phyloP scores from a whole-genome alignment of 2,329 filamentous ascomycete genomes.

The Neocatenulostroma microsporum region DNA sequence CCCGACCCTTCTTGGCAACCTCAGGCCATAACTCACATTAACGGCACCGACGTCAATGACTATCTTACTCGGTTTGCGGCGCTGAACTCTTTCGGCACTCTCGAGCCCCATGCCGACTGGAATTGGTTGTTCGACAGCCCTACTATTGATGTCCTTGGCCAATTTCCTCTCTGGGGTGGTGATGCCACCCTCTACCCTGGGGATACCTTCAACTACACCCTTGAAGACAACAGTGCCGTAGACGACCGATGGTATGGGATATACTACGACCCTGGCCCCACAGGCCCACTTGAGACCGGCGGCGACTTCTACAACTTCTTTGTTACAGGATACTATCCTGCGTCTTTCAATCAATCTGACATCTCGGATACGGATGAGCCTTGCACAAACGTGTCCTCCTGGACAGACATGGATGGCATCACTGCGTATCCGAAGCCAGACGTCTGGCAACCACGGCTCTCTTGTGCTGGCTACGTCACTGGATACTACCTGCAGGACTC shows the following conservation, averaged over 20 bases:
- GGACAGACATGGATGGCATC: too few relatives aligned
- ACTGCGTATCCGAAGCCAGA: conserved; percentile 2
- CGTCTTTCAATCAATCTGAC: too few relatives aligned
- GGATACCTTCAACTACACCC: conserved; percentile 21
- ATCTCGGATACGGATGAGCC: too few relatives aligned
- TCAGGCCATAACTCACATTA: conserved; percentile 28
- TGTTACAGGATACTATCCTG: conserved; percentile 19
- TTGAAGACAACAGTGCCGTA: conserved; percentile 26
- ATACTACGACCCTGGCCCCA: conserved; percentile 14
- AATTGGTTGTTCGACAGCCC: conserved; percentile 29
- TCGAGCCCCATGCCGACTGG: conserved; percentile 31
- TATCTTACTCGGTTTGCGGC: conserved; percentile 29
- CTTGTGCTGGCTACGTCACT: conserved; percentile 8
- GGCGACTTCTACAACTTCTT: conserved; percentile 36
- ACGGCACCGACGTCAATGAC: conserved; percentile 20
- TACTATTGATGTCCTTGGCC: conserved; percentile 20
- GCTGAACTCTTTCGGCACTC: conserved; percentile 22
- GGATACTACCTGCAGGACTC: conserved; percentile 14
- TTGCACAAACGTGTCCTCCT: too few relatives aligned
- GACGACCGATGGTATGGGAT: conserved; percentile 16
- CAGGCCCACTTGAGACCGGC: conserved; percentile 26
- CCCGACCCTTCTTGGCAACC: too few relatives aligned
- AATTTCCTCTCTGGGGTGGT: conserved; percentile 22
- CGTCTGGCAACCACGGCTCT: too few relatives aligned
- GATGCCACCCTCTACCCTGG: conserved; percentile 30